Evolutionary conservation across 179 eudicot species (phyloP), one percentile per base, ranked within the genome.

Genomic region (Camellia oleifera): DNA sequence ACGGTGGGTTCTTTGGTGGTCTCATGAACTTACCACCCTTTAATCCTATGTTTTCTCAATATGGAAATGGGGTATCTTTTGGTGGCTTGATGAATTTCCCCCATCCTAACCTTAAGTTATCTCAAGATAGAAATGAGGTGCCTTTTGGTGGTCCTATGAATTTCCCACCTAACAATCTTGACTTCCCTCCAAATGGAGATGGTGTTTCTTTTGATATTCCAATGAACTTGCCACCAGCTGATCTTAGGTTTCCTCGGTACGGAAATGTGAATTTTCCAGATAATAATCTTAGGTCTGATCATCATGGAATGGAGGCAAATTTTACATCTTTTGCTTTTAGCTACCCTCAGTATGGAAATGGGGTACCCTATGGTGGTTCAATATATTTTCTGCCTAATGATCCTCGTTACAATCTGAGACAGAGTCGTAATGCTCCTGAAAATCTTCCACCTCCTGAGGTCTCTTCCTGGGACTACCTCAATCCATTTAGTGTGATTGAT

Each of bases 381-480:
- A 74, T 58, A 66, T 5, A 58, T 74, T 8, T 18, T 4, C 44
- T 40, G 4, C 12, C 66, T 40, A 3, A 57, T 57, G 64, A 32
- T 58, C 66, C 77, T 40, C 17, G 58, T 57, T 12, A 40, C 77
- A 74, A 26, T 74, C 12, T 4, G 15, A 26, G 48, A 17, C 23
- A 74, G n/a, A 57, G 17, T 44, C 52, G 52, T 44, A 67, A 17
- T 32, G 50, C 72, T 69, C 57, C 56, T 11, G 5, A 0, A 18
- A n/a, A 53, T 75, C 78, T 67, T 75, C 77, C 78, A 60, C 44
- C 68, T n/a, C 50, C 53, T 54, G 78, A 61, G 69, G 54, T n/a
- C 17, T 60, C 78, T 5, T 4, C 9, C 9, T 75, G 69, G 78
- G 78, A 75, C n/a, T 75, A 60, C 62, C 78, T 61, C 17, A 75